phyloP scores from a whole-genome alignment of 768 basidiomycete species.

The Boletus vermiculosoides region DNA sequence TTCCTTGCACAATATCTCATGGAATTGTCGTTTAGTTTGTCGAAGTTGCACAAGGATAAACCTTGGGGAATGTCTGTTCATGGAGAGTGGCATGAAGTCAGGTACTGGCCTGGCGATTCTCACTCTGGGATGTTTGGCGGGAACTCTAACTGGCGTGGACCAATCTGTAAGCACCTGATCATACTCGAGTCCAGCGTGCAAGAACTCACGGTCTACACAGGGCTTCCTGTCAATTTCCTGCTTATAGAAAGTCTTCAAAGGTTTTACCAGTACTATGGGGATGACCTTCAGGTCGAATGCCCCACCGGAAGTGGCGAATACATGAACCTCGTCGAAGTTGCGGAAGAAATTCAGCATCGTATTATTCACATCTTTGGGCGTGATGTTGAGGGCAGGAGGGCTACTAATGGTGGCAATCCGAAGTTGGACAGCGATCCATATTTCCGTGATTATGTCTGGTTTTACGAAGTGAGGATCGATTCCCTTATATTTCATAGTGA shows the following conservation, averaged over 20 bases:
- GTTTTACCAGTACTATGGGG: conserved; percentile 97
- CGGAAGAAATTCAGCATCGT: conserved; percentile 98
- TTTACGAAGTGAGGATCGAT: conserved; percentile 70
- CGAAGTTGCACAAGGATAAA: conserved; percentile 83
- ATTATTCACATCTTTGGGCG: conserved; percentile 98
- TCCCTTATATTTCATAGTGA: neutral
- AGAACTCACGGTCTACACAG: conserved; percentile 35
- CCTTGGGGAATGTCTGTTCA: conserved; percentile 97
- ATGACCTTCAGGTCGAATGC: conserved; percentile 91
- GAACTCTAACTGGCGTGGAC: conserved; percentile 98
- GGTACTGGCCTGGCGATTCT: conserved; percentile 98
- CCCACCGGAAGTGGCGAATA: conserved; percentile 96
- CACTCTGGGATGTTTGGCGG: conserved; percentile 97
- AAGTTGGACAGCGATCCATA: conserved; percentile 89
- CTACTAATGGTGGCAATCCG: conserved; percentile 87
- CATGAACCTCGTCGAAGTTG: conserved; percentile 92
- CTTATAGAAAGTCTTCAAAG: conserved; percentile 95
- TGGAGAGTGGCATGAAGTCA: conserved; percentile 87
- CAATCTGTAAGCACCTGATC: conserved; percentile 57
- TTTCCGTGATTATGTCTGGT: conserved; percentile 96
- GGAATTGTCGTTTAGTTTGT: conserved; percentile 54
- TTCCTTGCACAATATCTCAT: conserved; percentile 2
- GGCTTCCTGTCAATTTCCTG: conserved; percentile 96
- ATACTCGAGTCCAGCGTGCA: neutral
- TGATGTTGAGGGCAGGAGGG: conserved; percentile 80